Percentiles rank a stretch among this genome's conserved stretches.
These are phyloP conservation scores for Hanseniaspora taiwanica DNA, from an alignment of 805 yeast species.

Conservation along the genomic window DNA sequence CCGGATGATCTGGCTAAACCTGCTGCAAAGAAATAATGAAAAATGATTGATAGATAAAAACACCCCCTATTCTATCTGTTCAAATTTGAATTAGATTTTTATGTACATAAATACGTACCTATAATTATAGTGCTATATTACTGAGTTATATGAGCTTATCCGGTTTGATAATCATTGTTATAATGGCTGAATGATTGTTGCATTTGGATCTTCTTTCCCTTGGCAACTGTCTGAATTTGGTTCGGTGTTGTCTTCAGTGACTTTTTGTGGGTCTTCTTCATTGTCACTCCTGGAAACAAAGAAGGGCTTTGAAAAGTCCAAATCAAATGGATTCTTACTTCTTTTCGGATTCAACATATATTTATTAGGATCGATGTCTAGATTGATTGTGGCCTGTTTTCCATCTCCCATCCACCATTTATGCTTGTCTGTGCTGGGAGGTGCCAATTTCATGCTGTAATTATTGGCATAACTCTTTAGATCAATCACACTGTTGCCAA, in stretches of 20 bases:
- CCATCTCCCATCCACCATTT: conserved; percentile 94
- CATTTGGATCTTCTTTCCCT: not conserved
- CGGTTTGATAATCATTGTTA: no score
- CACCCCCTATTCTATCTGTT: no score
- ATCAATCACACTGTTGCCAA: not conserved
- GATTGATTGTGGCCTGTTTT: conserved; percentile 51
- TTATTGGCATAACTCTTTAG: conserved; percentile 16
- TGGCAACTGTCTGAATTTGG: not conserved
- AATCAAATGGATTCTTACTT: conserved; percentile 62
- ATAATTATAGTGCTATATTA: conserved; percentile 2
- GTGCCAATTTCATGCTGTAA: conserved; percentile 39
- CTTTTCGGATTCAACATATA: conserved; percentile 53
- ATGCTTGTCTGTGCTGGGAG: conserved; percentile 70
- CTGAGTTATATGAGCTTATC: no score
- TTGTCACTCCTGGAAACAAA: conserved; percentile 9
- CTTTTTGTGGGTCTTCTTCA: not conserved
- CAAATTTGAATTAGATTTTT: no score
- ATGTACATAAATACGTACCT: not conserved
- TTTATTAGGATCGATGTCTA: conserved; percentile 27
- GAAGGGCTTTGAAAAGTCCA: conserved; percentile 33
- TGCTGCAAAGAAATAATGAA: no score
- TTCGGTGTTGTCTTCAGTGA: not conserved
- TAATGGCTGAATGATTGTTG: no score
- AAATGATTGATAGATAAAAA: no score
- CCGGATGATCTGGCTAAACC: no score